These are phyloP conservation scores for Pseudonitzschia delicatissima DNA, from an alignment of 108 stramenopile genomes.

Conservation along the genomic window DNA sequence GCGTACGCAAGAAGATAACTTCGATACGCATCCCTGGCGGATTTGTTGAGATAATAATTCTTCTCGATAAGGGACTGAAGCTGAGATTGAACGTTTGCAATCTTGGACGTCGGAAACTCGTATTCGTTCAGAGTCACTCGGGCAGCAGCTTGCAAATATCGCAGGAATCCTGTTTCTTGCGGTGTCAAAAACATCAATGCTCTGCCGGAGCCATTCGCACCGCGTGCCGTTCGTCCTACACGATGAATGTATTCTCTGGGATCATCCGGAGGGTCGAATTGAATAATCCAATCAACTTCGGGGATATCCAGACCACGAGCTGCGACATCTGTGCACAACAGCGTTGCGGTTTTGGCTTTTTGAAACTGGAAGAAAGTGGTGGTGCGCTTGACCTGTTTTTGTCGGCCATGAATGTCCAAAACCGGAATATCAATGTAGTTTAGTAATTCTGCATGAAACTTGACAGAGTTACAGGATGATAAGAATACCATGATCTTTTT, in stretches of 20 bases:
- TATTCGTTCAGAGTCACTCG: slow-evolving; percentile 98
- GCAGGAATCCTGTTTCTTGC: slow-evolving; percentile 96
- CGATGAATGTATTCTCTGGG: slow-evolving; percentile 96
- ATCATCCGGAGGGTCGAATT: slow-evolving; percentile 99
- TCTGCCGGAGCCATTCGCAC: slow-evolving; percentile 88
- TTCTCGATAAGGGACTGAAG: slow-evolving; percentile 94
- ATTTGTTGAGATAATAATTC: slow-evolving; percentile 97
- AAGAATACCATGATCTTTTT: slow-evolving; percentile 99
- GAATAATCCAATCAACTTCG: slow-evolving; percentile 98
- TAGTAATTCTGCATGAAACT: slow-evolving; percentile 96
- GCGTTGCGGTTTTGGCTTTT: slow-evolving; percentile 87
- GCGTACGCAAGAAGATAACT: slow-evolving; percentile 97
- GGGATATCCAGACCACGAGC: slow-evolving; percentile 94
- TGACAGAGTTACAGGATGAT: slow-evolving; percentile 98
- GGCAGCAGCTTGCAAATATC: slow-evolving; percentile 90
- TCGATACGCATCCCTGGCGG: slow-evolving; percentile 95
- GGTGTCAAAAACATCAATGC: slow-evolving; percentile 97
- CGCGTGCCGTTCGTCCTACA: slow-evolving; percentile 91
- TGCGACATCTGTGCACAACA: slow-evolving; percentile 99
- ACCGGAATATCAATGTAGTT: slow-evolving; percentile 98
- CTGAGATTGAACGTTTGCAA: slow-evolving; percentile 94
- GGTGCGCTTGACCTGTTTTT: slow-evolving; percentile 98
- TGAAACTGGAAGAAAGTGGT: slow-evolving; percentile 99
- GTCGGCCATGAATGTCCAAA: slow-evolving; percentile 98
- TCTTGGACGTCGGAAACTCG: slow-evolving; percentile 94